These are phyloP conservation scores for Cichorium intybus DNA, from an alignment of 140 eudicot genomes.

Conservation along the genomic window DNA sequence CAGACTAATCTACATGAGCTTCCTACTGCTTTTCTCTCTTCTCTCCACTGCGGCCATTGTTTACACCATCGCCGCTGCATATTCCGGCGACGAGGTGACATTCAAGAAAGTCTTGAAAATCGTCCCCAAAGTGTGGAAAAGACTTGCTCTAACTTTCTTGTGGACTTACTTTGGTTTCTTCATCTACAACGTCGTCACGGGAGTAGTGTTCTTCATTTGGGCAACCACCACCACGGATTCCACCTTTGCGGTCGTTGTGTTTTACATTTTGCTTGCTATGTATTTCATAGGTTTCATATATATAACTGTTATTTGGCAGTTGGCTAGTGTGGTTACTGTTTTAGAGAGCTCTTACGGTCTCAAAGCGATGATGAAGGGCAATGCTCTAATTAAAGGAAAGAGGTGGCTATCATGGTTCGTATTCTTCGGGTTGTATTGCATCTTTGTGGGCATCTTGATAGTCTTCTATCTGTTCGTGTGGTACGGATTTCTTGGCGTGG, in stretches of 20 bases:
- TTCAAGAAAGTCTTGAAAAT: slow-evolving; percentile 34
- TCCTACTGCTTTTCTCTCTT: slow-evolving; percentile 49
- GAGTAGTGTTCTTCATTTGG: slow-evolving; percentile 6
- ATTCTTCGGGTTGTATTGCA: slow-evolving; percentile 33
- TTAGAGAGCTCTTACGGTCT: slow-evolving; percentile 26
- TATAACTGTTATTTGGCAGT: slow-evolving; percentile 30
- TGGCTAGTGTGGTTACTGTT: slow-evolving; percentile 36
- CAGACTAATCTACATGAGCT: slow-evolving; percentile 33
- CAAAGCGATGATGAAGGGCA: slow-evolving; percentile 25
- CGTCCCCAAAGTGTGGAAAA: slow-evolving; percentile 33
- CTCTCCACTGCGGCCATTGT: slow-evolving; percentile 61
- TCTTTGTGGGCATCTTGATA: slow-evolving; percentile 17
- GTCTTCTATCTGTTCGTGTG: background rate
- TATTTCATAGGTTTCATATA: slow-evolving; percentile 23
- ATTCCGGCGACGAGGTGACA: slow-evolving; percentile 33
- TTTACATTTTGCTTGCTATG: slow-evolving; percentile 9
- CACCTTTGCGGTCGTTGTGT: background rate
- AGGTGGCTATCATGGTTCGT: slow-evolving; percentile 26
- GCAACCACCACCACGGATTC: background rate
- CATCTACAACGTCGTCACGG: slow-evolving; percentile 20
- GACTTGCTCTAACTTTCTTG: slow-evolving; percentile 35
- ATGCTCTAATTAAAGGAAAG: slow-evolving; percentile 16
- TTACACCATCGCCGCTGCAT: slow-evolving; percentile 51
- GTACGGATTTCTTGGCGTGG: background rate
- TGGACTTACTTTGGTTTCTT: slow-evolving; percentile 41